phyloP scores from a whole-genome alignment of 2,329 filamentous ascomycete genomes.

The Aspergillus fijiensis region DNA sequence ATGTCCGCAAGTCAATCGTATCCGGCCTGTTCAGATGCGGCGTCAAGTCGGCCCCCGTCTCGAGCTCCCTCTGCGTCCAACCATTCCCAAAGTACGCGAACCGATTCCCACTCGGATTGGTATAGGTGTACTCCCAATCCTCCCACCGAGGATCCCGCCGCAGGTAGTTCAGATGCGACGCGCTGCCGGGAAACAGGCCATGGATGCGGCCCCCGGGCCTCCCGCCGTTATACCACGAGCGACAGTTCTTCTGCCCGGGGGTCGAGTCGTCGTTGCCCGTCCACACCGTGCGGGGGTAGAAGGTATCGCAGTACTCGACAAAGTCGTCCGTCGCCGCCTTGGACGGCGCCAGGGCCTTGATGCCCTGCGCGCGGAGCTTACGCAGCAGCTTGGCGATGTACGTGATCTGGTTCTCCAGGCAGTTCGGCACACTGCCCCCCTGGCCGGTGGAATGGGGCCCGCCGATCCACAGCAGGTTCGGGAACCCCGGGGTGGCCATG shows the following conservation, averaged over 20 bases:
- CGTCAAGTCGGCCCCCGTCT: conserved; percentile 60
- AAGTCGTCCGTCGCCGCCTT: conserved; percentile 61
- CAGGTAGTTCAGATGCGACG: conserved; percentile 60
- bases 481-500: conserved; percentile 62
- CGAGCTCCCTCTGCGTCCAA: conserved; percentile 60
- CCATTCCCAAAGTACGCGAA: conserved; percentile 66
- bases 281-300: conserved; percentile 53
- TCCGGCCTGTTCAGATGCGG: conserved; percentile 60
- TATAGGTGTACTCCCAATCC: conserved; percentile 57
- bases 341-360: conserved; percentile 60
- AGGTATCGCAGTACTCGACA: conserved; percentile 46
- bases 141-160: conserved; percentile 59
- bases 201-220: conserved; percentile 63
- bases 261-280: conserved; percentile 39
- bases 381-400: conserved; percentile 67
- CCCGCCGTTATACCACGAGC: conserved; percentile 71
- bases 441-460: conserved; percentile 61
- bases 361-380: conserved; percentile 65
- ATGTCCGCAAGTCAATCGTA: conserved; percentile 58
- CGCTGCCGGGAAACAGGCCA: conserved; percentile 69
- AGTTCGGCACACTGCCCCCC: conserved; percentile 66
- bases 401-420: conserved; percentile 64
- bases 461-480: conserved; percentile 65
- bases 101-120: conserved; percentile 45
- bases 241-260: conserved; percentile 57